Evolutionary conservation across 768 basidiomycete genomes (phyloP), one percentile per base, ranked within the genome.

Genomic region (Leccinum obscurum): DNA sequence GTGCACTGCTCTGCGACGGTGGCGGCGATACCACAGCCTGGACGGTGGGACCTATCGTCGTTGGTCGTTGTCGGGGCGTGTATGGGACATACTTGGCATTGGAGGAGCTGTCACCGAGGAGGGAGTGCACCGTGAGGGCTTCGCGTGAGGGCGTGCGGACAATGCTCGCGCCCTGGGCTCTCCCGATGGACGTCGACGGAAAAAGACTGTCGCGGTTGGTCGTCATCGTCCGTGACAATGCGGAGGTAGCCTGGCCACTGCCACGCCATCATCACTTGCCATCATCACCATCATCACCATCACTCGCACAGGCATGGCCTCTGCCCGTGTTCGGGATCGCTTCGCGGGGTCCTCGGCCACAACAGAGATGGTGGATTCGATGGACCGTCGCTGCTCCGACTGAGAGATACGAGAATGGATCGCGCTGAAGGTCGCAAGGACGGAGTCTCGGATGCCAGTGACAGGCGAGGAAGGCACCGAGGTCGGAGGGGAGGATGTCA

Each of bases 291-390:
- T n/a, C 41, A 20, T 3, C 41, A 44, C 3, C 30, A 49, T 51
- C 58, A 14, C 46, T 57, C 30, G 15, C 8, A 30, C 44, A 6
- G 44, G n/a, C 44, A 69, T 63, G 60, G 11, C 54, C 14, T 32
- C 52, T 9, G 9, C 26, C 17, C 58, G 56, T 28, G n/a, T n/a
- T 48, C 87, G 84, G n/a, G 86, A 79, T 34, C 88, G 83, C 55
- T 69, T 72, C 72, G 62, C 77, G 17, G 64, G 80, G 34, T 82
- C 82, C 46, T 82, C 82, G 46, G 78, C 70, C 37, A 77, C 76
- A 2, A 83, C 78, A 2, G 88, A 86, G 39, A 87, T 72, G 24
- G 82, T 78, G n/a, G 89, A 90, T 67, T 93, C 90, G 54, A 91
- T 83, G 17, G 92, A 92, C 63, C 81, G 85, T 32, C 89, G 77